Evolutionary conservation across 108 stramenopile species (phyloP), one percentile per base, ranked within the genome.

Genomic region (Discostella pseudostelligera): DNA sequence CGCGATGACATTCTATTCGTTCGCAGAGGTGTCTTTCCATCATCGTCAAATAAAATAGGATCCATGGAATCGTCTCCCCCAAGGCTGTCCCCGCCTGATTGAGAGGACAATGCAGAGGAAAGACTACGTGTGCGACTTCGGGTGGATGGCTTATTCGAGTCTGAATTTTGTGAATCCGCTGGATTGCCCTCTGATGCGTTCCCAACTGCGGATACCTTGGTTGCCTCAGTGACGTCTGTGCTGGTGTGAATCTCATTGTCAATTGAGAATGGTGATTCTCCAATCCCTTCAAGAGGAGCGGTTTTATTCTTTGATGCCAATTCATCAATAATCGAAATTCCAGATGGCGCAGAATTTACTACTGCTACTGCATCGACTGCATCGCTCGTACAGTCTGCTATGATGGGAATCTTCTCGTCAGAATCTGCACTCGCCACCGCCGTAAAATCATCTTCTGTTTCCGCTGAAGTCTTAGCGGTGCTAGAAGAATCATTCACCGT

Each of bases 121-220:
- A 76, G 65, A 67, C 73, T 74, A 13, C 65, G 73, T 3, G 73
- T 67, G 43, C 73, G 59, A 39, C 63, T 49, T 25, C 65, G 57
- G 26, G 53, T 59, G 48, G 40, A 25, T 49, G 58, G 47, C 16
- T 42, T 51, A 48, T 24, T 32, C 39, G 36, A 32, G 51, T 37
- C 39, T 54, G 39, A 26, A 29, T 56, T 36, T 36, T 20, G 55
- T 8, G 62, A n/a, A n/a, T n/a, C n/a, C n/a, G n/a, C n/a, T n/a
- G n/a, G n/a, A n/a, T n/a, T n/a, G n/a, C n/a, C n/a, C n/a, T n/a
- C n/a, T n/a, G n/a, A n/a, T n/a, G n/a, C n/a, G n/a, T n/a, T n/a
- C n/a, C n/a, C n/a, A n/a, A n/a, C n/a, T n/a, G n/a, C n/a, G n/a
- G n/a, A n/a, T n/a, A n/a, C n/a, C n/a, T n/a, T n/a, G n/a, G n/a